Evolutionary conservation across 2,329 filamentous ascomycete genomes (phyloP), one percentile per base, ranked within the genome.

Genomic region (Tolypocladium album): DNA sequence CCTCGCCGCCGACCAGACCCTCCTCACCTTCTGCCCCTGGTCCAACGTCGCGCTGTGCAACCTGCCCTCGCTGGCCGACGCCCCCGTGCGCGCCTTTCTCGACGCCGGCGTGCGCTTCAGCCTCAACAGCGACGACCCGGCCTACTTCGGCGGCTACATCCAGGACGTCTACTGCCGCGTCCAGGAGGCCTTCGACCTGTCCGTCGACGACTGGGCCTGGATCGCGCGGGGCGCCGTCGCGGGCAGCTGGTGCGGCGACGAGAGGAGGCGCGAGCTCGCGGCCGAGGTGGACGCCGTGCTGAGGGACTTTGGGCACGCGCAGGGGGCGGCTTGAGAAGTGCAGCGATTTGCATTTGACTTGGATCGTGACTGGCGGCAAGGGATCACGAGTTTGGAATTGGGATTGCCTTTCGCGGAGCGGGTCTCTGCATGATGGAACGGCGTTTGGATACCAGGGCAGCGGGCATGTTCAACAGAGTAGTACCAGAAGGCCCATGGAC

Each of bases 11-110:
- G 75, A 83, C 59, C 75, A 80, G 43, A 83, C 82, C 24, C 67
- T 92, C 68, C 71, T 92, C 60, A 89, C 88, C 0, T 77, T 90
- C 43, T 93, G 89, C 68, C 89, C 89, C 1, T 69, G 90, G 61
- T 89, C 86, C 65, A 92, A 93, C 71, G 83, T 92, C 4, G 68
- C 65, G 2, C 66, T 72, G 34, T 61, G 64, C 59, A 68, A 68
- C 56, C 59, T 71, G 17, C 60, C 64, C 71, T 7, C 45, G 13
- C 45, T 50, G 45, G 45, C 45, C 24, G 45, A 50, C 45, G 45
- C 45, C 13, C 45, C 45, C 24, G 45, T 50, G 45, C 45, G 47
- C 15, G 45, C 45, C 12, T 50, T 50, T 12, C 22, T 50, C 45
- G 45, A 50, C 22, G 45, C 45, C 45, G 45, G 45, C 45, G 45